These are phyloP conservation scores for Monilinia aucupariae DNA, from an alignment of 2,329 filamentous ascomycete species.

Conservation along the genomic window DNA sequence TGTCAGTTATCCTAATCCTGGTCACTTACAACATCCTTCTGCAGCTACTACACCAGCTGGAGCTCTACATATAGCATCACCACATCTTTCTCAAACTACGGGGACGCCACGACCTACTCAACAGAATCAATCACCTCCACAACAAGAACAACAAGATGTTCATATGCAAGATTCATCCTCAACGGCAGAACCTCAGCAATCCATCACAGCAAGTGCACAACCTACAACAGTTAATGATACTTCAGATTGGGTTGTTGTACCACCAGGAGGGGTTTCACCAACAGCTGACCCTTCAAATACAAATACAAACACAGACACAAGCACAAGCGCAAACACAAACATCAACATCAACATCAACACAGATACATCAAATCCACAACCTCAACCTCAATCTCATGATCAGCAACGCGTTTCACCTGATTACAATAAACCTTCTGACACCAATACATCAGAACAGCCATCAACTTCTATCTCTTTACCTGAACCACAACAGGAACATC, in stretches of 20 bases:
- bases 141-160: slow-evolving; percentile 18
- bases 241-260: slow-evolving; percentile 72
- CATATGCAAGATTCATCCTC: slow-evolving; percentile 19
- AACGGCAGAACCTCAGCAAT: slow-evolving; percentile 12
- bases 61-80: slow-evolving; percentile 40
- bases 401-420: not conserved
- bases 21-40: slow-evolving; percentile 54
- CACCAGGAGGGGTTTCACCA: slow-evolving; percentile 51
- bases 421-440: slow-evolving; percentile 3
- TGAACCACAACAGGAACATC: slow-evolving; percentile 9
- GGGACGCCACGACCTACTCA: slow-evolving; percentile 26
- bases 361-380: not conserved
- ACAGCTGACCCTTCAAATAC: slow-evolving; percentile 20
- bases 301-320: not conserved
- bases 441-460: slow-evolving; percentile 11
- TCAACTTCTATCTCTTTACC: slow-evolving; percentile 2
- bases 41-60: slow-evolving; percentile 49
- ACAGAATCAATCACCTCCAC: slow-evolving; percentile 10
- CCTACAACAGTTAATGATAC: slow-evolving; percentile 41
- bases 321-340: no score
- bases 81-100: slow-evolving; percentile 36
- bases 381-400: not conserved
- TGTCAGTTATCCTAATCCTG: slow-evolving; percentile 50
- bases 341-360: slow-evolving; percentile 11
- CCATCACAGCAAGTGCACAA: slow-evolving; percentile 16